phyloP scores from a whole-genome alignment of 306 rosid genomes.

The Vigna mungo region DNA sequence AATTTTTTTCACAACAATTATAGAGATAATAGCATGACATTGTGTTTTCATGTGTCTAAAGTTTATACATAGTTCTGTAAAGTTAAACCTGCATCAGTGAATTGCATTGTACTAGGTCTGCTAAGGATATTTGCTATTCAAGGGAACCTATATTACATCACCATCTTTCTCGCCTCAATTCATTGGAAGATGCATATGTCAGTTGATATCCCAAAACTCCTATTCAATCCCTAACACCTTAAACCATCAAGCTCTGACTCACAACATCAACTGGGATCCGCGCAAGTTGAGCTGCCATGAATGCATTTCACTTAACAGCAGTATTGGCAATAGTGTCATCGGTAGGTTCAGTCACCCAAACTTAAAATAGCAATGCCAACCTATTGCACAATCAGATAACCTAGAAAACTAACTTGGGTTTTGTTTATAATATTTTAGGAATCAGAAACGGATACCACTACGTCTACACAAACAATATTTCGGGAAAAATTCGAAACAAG shows the following conservation, averaged over 20 bases:
- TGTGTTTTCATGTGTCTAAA: conserved; percentile 8
- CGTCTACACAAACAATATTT: too few relatives aligned
- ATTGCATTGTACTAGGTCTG: conserved; percentile 11
- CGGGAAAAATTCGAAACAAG: too few relatives aligned
- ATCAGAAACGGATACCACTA: too few relatives aligned
- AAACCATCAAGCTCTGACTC: conserved; percentile 84
- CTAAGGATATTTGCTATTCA: background rate
- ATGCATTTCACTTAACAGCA: conserved; percentile 69
- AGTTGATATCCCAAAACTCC: conserved; percentile 87
- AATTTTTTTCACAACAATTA: background rate
- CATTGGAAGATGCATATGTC: conserved; percentile 79
- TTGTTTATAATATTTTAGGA: too few relatives aligned
- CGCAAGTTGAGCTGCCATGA: conserved; percentile 82
- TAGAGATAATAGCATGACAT: background rate
- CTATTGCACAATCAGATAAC: too few relatives aligned
- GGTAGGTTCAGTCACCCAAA: conserved; percentile 64
- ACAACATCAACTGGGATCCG: conserved; percentile 83
- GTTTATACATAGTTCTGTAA: background rate
- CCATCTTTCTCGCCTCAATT: conserved; percentile 47
- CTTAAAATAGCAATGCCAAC: conserved; percentile 52
- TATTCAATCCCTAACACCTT: conserved; percentile 60
- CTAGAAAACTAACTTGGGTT: too few relatives aligned
- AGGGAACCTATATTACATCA: conserved; percentile 13
- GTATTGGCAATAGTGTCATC: conserved; percentile 70
- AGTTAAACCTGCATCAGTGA: background rate